phyloP scores from a whole-genome alignment of 1,284 basidiomycete genomes.

The Caloboletus inedulis region DNA sequence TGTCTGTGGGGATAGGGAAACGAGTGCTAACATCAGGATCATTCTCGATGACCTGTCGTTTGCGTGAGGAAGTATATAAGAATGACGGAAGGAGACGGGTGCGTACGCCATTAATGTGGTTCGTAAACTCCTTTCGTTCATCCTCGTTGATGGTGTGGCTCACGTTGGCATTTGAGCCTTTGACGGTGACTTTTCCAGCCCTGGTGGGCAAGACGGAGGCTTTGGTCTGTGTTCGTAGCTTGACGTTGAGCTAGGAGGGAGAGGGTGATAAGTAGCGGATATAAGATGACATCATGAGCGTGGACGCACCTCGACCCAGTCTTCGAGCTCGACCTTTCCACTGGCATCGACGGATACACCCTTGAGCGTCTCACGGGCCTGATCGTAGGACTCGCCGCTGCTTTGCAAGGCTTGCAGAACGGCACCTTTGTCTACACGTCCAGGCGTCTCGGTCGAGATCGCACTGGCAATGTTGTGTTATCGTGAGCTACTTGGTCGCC shows the following conservation, averaged over 20 bases:
- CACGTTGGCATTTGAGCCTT: conserved; percentile 93
- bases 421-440: conserved; percentile 78
- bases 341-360: conserved; percentile 92
- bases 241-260: conserved; percentile 67
- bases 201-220: conserved; percentile 63
- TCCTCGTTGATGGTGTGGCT: conserved; percentile 99
- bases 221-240: conserved; percentile 61
- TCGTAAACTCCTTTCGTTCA: conserved; percentile 93
- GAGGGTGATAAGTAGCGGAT: conserved; percentile 16
- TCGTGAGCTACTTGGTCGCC: not conserved
- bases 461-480: conserved; percentile 44
- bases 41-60: conserved; percentile 77
- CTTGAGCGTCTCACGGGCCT: conserved; percentile 89
- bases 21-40: conserved; percentile 83
- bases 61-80: conserved; percentile 4
- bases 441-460: conserved; percentile 82
- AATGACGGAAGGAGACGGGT: not conserved
- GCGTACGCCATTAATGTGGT: conserved; percentile 89
- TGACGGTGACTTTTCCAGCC: conserved; percentile 90
- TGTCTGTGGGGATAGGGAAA: conserved; percentile 93
- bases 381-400: conserved; percentile 87
- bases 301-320: conserved; percentile 87
- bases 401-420: conserved; percentile 77
- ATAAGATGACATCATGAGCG: conserved; percentile 16
- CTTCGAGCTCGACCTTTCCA: conserved; percentile 95